phyloP scores from a whole-genome alignment of 768 basidiomycete genomes.

The Udeniomyces megalosporus region DNA sequence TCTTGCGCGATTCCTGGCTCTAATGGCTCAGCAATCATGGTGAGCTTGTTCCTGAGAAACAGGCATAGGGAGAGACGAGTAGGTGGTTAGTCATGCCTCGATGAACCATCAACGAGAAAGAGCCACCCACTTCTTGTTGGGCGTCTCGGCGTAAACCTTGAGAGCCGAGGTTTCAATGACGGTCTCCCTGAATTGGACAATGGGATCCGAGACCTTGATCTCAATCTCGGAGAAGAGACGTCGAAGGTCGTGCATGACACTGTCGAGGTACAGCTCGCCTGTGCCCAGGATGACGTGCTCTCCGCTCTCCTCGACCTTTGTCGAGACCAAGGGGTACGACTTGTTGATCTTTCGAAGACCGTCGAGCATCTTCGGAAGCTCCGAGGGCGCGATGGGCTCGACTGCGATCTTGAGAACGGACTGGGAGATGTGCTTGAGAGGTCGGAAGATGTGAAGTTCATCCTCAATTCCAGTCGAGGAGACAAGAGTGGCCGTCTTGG shows the following conservation, averaged over 20 bases:
- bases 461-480: conserved; percentile 53
- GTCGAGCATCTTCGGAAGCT: conserved; percentile 95
- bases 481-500: conserved; percentile 77
- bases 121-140: conserved; percentile 78
- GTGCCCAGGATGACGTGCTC: conserved; percentile 96
- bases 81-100: not conserved
- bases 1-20: conserved; percentile 93
- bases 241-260: conserved; percentile 87
- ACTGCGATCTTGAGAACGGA: conserved; percentile 96
- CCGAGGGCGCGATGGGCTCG: conserved; percentile 92
- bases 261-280: conserved; percentile 91
- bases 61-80: not conserved
- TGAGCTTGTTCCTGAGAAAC: conserved; percentile 69
- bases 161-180: conserved; percentile 92
- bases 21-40: conserved; percentile 97
- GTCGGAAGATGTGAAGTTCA: conserved; percentile 85
- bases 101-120: not conserved
- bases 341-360: conserved; percentile 95
- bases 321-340: conserved; percentile 81
- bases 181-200: conserved; percentile 95
- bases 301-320: conserved; percentile 95
- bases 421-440: conserved; percentile 90
- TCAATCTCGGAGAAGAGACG: conserved; percentile 91
- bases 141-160: conserved; percentile 98
- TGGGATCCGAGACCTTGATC: conserved; percentile 98